A percentile compares a stretch with the other conserved stretches of the same genome.
Conservation (phyloP, 805 yeast genomes). For the Saccharomycopsis olivae region DNA sequence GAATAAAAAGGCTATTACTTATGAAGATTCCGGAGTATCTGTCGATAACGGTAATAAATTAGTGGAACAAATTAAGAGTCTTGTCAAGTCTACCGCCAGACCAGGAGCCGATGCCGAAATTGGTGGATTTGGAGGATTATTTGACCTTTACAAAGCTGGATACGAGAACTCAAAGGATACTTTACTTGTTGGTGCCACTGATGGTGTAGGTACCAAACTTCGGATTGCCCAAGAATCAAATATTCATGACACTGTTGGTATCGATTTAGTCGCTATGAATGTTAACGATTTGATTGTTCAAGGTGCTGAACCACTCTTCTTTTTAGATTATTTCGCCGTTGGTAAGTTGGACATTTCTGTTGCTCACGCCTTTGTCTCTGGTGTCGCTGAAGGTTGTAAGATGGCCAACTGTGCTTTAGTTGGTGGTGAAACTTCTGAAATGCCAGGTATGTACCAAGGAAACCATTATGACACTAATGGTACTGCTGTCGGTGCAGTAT, state of each 20-base stretch:
- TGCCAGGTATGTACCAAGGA: conserved; percentile 97
- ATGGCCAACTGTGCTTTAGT: conserved; percentile 94
- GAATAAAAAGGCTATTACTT: conserved; percentile 47
- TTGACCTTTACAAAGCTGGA: conserved; percentile 84
- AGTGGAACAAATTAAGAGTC: conserved; percentile 81
- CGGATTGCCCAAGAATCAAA: conserved; percentile 85
- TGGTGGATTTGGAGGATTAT: conserved; percentile 98
- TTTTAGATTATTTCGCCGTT: conserved; percentile 93
- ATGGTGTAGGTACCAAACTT: conserved; percentile 97
- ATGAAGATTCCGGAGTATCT: conserved; percentile 94
- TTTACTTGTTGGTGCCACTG: conserved; percentile 94
- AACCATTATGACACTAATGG: conserved; percentile 98
- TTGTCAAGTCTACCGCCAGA: conserved; percentile 87
- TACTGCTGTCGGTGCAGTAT: conserved; percentile 96
- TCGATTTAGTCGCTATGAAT: conserved; percentile 97
- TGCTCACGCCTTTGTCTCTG: conserved; percentile 82
- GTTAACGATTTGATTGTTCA: conserved; percentile 96
- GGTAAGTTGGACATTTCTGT: conserved; percentile 77
- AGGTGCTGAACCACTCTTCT: conserved; percentile 96
- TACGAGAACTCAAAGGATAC: conserved; percentile 62
- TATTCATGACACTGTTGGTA: conserved; percentile 95
- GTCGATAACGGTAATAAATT: conserved; percentile 90
- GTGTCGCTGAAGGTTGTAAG: conserved; percentile 95
- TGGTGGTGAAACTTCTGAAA: conserved; percentile 98
- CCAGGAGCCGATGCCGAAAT: conserved; percentile 96